Base-by-base conservation (phyloP, 2,329 filamentous ascomycete species). In the Fusarium mundagurra region DNA sequence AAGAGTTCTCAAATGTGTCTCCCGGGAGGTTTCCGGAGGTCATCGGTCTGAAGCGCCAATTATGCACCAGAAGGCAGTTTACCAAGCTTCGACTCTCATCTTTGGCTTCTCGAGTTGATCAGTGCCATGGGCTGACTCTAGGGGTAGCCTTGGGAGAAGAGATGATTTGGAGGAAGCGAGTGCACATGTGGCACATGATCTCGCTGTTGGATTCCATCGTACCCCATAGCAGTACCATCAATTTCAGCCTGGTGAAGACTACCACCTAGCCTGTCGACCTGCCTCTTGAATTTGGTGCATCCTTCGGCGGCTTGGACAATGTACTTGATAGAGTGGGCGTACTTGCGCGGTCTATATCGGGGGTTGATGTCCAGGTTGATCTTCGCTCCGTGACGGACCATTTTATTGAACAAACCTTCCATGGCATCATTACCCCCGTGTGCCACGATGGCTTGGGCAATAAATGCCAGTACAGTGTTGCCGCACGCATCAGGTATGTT, bases 291-390 rank as follows among this genome's bases (percentile, higher is more conserved):
- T 8, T 11, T 24, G 20, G 13, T 7, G 24, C 45, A 47, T 33
- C 50, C 29, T 12, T 8, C 8, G 18, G 63, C 33, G 13, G 16
- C 22, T 27, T 51, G n/a, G 13, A 22, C 45, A 9, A 47, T 51
- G 29, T 44, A 51, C 31, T 33, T 45, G 50, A 69, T 53, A 9
- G 67, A 69, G 33, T 55, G 58, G 11, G 36, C 20, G 9, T 51
- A 64, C 22, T 18, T 27, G 24, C 18, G 27, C 8, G 57, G 48
- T 7, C 34, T 44, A 27, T 53, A 31, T 17, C 31, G 9, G 16
- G 14, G 6, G 18, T 70, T 71, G 29, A 57, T 27, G 17, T 71
- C 50, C 17, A 61, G 24, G 39, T 71, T 71, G 11, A 71, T 38
- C 11, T 43, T n/a, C 3, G 68, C 67, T 14, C 18, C n/a, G 16